phyloP scores from a whole-genome alignment of 805 yeast species.

The Lipomyces mesembrius region DNA sequence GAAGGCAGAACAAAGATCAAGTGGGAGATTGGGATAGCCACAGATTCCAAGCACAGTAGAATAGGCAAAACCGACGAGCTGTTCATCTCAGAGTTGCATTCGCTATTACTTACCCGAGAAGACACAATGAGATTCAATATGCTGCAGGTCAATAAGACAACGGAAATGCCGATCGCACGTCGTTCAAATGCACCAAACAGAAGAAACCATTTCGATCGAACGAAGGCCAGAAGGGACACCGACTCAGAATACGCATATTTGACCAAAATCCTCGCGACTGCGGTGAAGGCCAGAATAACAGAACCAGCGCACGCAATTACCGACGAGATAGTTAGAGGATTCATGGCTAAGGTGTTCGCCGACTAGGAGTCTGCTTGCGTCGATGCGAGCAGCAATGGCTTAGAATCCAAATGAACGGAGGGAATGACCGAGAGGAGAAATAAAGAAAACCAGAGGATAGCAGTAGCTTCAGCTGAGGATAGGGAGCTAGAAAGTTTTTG shows the following conservation, averaged over 20 bases:
- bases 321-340: conserved; percentile 18
- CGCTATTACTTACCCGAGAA: conserved; percentile 10
- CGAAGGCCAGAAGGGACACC: background rate
- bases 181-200: conserved; percentile 27
- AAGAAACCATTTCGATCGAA: conserved; percentile 7
- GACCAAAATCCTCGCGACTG: conserved; percentile 15
- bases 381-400: background rate
- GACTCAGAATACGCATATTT: conserved; percentile 5
- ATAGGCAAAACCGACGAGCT: conserved; percentile 19
- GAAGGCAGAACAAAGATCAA: conserved; percentile 20
- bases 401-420: background rate
- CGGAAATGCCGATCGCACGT: conserved; percentile 22
- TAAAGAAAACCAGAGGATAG: background rate
- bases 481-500: background rate
- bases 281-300: conserved; percentile 8
- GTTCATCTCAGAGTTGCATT: conserved; percentile 12
- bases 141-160: conserved; percentile 5
- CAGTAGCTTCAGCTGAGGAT: no score
- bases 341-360: background rate
- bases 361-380: background rate
- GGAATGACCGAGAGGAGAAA: background rate
- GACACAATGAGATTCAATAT: conserved; percentile 21
- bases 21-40: conserved; percentile 21
- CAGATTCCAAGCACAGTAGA: conserved; percentile 22
- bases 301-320: conserved; percentile 18